Percentiles rank a stretch among this genome's conserved stretches.
Evolutionary conservation across 2,329 filamentous ascomycete genomes (phyloP).

Genomic region (Scedosporium dehoogii): DNA sequence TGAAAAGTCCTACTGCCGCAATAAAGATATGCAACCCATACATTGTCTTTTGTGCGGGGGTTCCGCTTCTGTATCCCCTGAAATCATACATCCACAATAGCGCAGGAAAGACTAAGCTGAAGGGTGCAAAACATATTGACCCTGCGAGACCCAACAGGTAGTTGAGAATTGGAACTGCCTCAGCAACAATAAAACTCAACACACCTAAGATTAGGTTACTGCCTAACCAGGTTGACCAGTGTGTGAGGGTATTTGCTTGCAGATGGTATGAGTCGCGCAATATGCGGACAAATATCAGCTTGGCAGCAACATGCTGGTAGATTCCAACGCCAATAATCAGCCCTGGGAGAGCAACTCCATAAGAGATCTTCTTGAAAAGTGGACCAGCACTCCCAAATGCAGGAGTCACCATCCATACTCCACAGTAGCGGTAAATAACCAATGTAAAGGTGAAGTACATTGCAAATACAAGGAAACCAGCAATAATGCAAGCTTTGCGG

Average conservation of each 20-base stretch:
- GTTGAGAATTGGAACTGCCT: slow-evolving; percentile 13
- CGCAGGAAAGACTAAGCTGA: slow-evolving; percentile 18
- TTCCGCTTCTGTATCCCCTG: slow-evolving; percentile 12
- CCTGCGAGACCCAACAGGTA: slow-evolving; percentile 22
- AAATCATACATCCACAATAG: slow-evolving; percentile 18
- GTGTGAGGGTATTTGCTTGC: slow-evolving; percentile 15
- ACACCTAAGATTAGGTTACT: background rate
- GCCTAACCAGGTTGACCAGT: slow-evolving; percentile 19
- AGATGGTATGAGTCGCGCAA: slow-evolving; percentile 20
- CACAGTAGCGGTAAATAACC: slow-evolving; percentile 21
- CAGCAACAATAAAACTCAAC: slow-evolving; percentile 7
- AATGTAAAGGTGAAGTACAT: slow-evolving; percentile 19
- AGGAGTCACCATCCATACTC: slow-evolving; percentile 19
- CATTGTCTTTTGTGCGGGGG: slow-evolving; percentile 9
- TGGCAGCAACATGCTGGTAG: slow-evolving; percentile 12
- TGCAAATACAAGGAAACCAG: slow-evolving; percentile 13
- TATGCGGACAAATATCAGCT: slow-evolving; percentile 20
- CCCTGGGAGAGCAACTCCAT: slow-evolving; percentile 20
- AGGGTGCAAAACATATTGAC: slow-evolving; percentile 19
- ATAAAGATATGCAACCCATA: slow-evolving; percentile 16
- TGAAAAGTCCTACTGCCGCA: slow-evolving; percentile 14
- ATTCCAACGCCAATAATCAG: slow-evolving; percentile 10
- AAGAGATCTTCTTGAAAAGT: slow-evolving; percentile 21
- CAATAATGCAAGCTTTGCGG: slow-evolving; percentile 12
- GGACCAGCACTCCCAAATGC: slow-evolving; percentile 17